Percentiles rank a stretch among this genome's conserved stretches.
Conservation (phyloP, 768 basidiomycete species). For the Hortiboletus flavorubellus region DNA sequence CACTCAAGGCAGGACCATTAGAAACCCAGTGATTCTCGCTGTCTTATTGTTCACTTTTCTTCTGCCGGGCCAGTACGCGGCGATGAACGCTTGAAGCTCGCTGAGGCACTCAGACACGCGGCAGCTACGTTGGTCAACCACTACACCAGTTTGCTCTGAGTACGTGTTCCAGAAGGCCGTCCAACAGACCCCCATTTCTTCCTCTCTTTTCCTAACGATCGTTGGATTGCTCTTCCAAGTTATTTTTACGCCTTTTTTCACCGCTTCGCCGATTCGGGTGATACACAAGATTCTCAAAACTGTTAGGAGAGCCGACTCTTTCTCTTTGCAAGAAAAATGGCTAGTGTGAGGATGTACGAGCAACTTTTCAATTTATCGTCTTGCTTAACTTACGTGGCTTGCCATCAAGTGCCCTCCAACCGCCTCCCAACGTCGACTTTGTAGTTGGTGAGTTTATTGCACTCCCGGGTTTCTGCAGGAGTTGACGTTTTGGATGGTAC, state of each 20-base stretch:
- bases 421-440: slow-evolving; percentile 87
- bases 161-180: slow-evolving; percentile 8
- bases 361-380: not conserved
- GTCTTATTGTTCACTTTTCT: not conserved
- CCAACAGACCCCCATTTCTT: not conserved
- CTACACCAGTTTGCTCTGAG: not conserved
- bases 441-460: slow-evolving; percentile 58
- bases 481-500: slow-evolving; percentile 1
- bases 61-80: not conserved
- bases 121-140: slow-evolving; percentile 8
- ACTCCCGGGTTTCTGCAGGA: not conserved
- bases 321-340: slow-evolving; percentile 29
- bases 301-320: not conserved
- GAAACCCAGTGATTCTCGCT: not conserved
- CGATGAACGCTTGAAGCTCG: slow-evolving; percentile 20
- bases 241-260: not conserved
- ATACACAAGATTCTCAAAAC: slow-evolving; percentile 2
- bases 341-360: slow-evolving; percentile 45
- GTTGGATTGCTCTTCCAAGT: not conserved
- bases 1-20: not conserved
- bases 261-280: not conserved
- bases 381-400: slow-evolving; percentile 5
- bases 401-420: slow-evolving; percentile 64
- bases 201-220: not conserved
- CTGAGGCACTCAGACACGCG: slow-evolving; percentile 11